phyloP scores from a whole-genome alignment of 352 stramenopile species.

The Phytophthora multivora region DNA sequence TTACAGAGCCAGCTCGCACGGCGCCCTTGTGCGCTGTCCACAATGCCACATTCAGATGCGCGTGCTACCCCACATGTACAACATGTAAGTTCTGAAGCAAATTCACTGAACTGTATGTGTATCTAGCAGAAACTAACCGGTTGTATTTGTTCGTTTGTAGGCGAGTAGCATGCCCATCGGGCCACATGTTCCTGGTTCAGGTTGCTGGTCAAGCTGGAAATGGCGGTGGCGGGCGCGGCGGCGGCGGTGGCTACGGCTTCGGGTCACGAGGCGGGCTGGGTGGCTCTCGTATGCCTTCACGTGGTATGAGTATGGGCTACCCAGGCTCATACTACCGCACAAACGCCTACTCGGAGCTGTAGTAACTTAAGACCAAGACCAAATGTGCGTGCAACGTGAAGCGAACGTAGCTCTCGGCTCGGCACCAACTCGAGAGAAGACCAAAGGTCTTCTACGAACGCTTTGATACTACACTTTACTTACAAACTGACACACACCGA shows the following conservation, averaged over 20 bases:
- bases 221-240: conserved; percentile 13
- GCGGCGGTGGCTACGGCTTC: conserved; percentile 26
- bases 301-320: conserved; percentile 54
- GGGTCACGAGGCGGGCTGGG: conserved; percentile 29
- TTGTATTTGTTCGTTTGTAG: conserved; percentile 29
- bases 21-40: conserved; percentile 82
- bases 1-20: conserved; percentile 80
- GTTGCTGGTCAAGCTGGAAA: conserved; percentile 54
- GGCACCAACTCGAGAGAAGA: conserved; percentile 17
- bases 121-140: conserved; percentile 3
- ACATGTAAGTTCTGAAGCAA: conserved; percentile 72
- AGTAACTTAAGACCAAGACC: conserved; percentile 36
- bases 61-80: conserved; percentile 89
- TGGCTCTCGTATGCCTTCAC: conserved; percentile 28
- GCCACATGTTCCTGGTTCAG: conserved; percentile 88
- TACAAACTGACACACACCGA: conserved; percentile 6
- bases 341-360: conserved; percentile 62
- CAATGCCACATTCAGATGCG: conserved; percentile 90
- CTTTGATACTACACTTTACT: conserved; percentile 16
- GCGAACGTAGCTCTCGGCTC: conserved; percentile 26
- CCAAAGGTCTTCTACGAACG: conserved; percentile 7
- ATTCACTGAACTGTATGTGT: neutral
- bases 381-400: conserved; percentile 18
- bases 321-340: conserved; percentile 60
- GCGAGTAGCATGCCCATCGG: conserved; percentile 80